Percentiles rank a stretch among this genome's conserved stretches.
Evolutionary conservation across 805 yeast species (phyloP).

Genomic region (Pichia nakasei): DNA sequence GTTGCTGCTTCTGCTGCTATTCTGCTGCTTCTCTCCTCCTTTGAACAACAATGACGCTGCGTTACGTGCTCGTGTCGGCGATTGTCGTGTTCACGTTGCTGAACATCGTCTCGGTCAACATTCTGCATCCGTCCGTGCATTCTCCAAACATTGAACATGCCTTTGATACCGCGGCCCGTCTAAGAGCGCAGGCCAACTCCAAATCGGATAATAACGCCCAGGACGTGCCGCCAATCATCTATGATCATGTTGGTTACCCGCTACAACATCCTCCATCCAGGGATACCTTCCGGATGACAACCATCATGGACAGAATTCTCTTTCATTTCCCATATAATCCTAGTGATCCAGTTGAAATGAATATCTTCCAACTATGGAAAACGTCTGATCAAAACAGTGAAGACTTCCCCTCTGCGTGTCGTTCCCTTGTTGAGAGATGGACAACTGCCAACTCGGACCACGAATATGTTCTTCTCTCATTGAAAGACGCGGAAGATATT

Average conservation of each 20-base stretch:
- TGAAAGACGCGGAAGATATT: conserved; percentile 23
- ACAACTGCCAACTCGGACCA: conserved; percentile 23
- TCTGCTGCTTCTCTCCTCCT: no score
- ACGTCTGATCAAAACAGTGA: conserved; percentile 11
- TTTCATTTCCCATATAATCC: conserved; percentile 24
- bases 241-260: conserved; percentile 4
- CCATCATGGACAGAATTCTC: conserved; percentile 23
- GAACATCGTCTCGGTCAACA: conserved; percentile 7
- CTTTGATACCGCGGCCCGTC: conserved; percentile 2
- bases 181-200: background rate
- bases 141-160: conserved; percentile 5
- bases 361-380: conserved; percentile 26
- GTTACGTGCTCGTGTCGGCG: conserved; percentile 4
- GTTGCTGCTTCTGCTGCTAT: no score
- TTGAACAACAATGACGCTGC: background rate
- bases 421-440: conserved; percentile 26
- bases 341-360: conserved; percentile 20
- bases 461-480: conserved; percentile 19
- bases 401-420: conserved; percentile 21
- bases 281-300: conserved; percentile 22
- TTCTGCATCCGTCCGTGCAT: conserved; percentile 2
- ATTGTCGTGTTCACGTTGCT: conserved; percentile 6
- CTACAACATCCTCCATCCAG: conserved; percentile 17
- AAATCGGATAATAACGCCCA: background rate
- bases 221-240: background rate